Percentiles rank a stretch among this genome's conserved stretches.
These are phyloP conservation scores for Saprolegnia parasitica DNA, from an alignment of 352 stramenopile species.

Conservation along the genomic window DNA sequence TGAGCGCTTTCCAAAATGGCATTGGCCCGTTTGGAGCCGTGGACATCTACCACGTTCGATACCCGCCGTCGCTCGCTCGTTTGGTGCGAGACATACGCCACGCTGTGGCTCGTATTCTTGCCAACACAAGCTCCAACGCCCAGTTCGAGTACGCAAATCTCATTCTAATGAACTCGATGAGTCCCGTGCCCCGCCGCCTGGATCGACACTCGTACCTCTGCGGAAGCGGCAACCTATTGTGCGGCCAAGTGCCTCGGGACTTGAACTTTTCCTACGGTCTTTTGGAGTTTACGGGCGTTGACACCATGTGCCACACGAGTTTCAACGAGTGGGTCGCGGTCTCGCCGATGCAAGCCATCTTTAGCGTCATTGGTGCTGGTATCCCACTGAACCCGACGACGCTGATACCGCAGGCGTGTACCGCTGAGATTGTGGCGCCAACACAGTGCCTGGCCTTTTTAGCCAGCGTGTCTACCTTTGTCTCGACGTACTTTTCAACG, in stretches of 20 bases:
- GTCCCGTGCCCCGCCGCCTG: background rate
- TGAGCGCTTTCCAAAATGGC: background rate
- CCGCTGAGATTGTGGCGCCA: background rate
- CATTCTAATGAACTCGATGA: background rate
- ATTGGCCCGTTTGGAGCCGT: slow-evolving; percentile 13
- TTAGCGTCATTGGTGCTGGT: background rate
- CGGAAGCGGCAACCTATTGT: background rate
- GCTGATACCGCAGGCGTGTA: background rate
- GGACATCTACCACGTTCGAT: background rate
- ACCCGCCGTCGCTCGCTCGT: background rate
- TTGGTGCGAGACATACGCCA: background rate
- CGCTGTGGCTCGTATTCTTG: background rate
- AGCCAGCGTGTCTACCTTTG: background rate
- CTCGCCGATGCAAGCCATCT: background rate
- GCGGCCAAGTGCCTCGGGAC: background rate
- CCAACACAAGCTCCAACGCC: background rate
- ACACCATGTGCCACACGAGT: background rate
- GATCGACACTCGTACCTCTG: background rate
- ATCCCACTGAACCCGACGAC: background rate
- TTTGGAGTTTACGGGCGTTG: background rate
- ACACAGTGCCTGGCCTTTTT: background rate
- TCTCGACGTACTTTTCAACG: background rate
- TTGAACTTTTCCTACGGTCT: background rate
- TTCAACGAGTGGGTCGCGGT: background rate
- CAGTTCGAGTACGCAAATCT: background rate